Base-by-base conservation (phyloP, 2,329 filamentous ascomycete species). In the Juglanconis oblonga region DNA sequence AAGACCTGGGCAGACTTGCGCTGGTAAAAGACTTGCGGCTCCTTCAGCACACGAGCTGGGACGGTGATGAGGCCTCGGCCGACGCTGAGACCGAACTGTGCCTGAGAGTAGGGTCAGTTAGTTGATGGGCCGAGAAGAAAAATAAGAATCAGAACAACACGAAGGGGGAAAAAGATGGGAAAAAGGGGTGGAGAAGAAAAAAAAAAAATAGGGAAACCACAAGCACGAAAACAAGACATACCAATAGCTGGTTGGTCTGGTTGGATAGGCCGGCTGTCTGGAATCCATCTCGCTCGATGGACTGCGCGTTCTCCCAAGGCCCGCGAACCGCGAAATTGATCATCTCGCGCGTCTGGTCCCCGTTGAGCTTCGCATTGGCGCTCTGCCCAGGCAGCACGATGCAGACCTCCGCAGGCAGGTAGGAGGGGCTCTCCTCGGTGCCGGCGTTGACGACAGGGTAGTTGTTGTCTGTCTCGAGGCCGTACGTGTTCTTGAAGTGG, bases 381-480 rank as follows among this genome's bases (percentile, higher is more conserved):
- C 77, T 72, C 67, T 89, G 86, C 0, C 85, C 86, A 5, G 80
- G 76, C 3, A 81, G 61, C 2, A 90, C 79, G 0, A 68, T 57
- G 67, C 85, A 88, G 4, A 85, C 76, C 66, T 89, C 80, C 0
- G 78, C 72, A 0, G 87, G 87, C 2, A 89, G 64, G 63, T 87
- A 88, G 4, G 74, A 77, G 0, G 86, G 84, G 14, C 81, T 75
- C 0, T 76, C 70, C 0, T 65, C 64, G 8, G 70, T 84, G n/a
- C 85, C 85, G 31, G 87, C 80, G 64, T 89, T 88, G 66, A 89
- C 67, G 2, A 87, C 80, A 0, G 85, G 81, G 9, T 77, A 59
- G 0, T 70, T 59, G 0, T 74, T 72, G 45, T 77, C 62, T 3
- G 69, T 9, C 65, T 24, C 9, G 24, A 40, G 17, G 31, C 69